Conservation (phyloP, 2,329 filamentous ascomycete genomes). For the Ceratocystis huliohia region DNA sequence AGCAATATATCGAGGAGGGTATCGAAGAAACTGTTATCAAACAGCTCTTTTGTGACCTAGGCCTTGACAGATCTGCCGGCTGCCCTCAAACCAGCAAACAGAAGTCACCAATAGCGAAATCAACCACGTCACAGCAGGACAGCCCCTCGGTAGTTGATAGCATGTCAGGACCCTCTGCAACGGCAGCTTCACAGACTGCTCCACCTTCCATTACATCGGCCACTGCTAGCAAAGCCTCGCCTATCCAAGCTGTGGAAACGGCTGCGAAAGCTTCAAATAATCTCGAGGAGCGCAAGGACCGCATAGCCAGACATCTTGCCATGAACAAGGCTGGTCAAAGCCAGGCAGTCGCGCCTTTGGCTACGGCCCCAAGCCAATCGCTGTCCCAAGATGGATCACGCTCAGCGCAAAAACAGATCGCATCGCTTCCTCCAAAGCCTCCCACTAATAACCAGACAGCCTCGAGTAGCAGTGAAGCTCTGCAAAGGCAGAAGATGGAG, state of each 20-base stretch:
- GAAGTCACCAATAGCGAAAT: constrained; percentile 22
- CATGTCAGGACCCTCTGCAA: neutral
- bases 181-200: neutral
- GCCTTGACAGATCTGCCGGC: constrained; percentile 37
- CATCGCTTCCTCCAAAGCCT: constrained; percentile 6
- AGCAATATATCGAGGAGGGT: constrained; percentile 61
- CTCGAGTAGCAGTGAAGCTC: constrained; percentile 43
- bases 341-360: neutral
- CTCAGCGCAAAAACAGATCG: neutral
- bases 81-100: neutral
- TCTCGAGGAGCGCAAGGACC: constrained; percentile 57
- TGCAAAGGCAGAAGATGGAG: constrained; percentile 67
- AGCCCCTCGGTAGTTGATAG: neutral
- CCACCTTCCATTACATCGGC: neutral
- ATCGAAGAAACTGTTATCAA: constrained; percentile 51
- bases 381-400: constrained; percentile 1
- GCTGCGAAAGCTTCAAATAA: neutral
- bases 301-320: constrained; percentile 64
- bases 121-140: neutral
- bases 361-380: constrained; percentile 19
- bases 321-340: constrained; percentile 38
- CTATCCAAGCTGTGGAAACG: neutral
- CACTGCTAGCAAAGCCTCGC: neutral
- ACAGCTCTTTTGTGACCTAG: constrained; percentile 54
- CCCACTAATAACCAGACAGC: neutral